Evolutionary conservation across 805 yeast species (phyloP).

Genomic region (Pichia insulana): DNA sequence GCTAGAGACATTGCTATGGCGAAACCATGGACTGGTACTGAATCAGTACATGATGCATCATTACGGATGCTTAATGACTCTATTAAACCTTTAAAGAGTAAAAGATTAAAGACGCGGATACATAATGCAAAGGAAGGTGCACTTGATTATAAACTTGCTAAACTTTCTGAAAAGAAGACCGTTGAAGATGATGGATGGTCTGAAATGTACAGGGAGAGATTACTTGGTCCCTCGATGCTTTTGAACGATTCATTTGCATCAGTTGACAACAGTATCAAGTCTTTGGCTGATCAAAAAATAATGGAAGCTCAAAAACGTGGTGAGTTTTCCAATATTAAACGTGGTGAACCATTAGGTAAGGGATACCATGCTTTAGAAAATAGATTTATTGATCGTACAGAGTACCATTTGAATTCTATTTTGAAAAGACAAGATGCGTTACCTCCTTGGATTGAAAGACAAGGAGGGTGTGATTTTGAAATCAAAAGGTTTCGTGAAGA

Average conservation of each 20-base stretch:
- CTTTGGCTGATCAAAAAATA: slow-evolving; percentile 68
- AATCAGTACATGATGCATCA: slow-evolving; percentile 36
- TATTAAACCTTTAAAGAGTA: slow-evolving; percentile 29
- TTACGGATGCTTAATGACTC: slow-evolving; percentile 50
- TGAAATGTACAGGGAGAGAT: slow-evolving; percentile 54
- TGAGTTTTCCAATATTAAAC: slow-evolving; percentile 49
- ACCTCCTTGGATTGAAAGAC: slow-evolving; percentile 89
- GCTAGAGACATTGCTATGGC: slow-evolving; percentile 41
- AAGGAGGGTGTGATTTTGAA: slow-evolving; percentile 43
- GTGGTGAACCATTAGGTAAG: slow-evolving; percentile 52
- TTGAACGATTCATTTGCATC: slow-evolving; percentile 33
- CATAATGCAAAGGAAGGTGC: slow-evolving; percentile 56
- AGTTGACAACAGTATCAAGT: slow-evolving; percentile 44
- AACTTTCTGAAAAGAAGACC: slow-evolving; percentile 21
- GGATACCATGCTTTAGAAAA: slow-evolving; percentile 31
- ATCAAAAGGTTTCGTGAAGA: slow-evolving; percentile 39
- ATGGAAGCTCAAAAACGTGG: slow-evolving; percentile 70
- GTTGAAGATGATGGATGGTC: slow-evolving; percentile 41
- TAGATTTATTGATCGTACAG: slow-evolving; percentile 59
- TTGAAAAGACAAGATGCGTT: slow-evolving; percentile 65
- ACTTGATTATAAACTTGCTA: slow-evolving; percentile 52
- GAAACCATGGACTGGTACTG: slow-evolving; percentile 54
- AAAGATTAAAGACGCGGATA: slow-evolving; percentile 32
- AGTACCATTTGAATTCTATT: slow-evolving; percentile 72
- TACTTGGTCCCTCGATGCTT: slow-evolving; percentile 49